Evolutionary conservation across 768 basidiomycete species (phyloP).

Genomic region (Mycena filopes): DNA sequence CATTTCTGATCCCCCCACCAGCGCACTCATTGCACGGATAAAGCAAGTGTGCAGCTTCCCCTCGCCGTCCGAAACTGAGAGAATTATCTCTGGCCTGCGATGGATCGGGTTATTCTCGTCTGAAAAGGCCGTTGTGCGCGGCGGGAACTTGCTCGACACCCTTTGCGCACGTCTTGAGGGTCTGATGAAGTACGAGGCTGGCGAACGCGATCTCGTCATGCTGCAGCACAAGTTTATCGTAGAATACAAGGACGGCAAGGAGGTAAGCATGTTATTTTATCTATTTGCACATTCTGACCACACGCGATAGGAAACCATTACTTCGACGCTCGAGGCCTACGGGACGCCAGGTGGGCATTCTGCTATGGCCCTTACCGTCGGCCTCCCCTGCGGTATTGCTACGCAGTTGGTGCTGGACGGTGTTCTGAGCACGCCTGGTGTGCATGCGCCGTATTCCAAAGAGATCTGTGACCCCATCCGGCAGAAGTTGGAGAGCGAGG

Average conservation of each 20-base stretch:
- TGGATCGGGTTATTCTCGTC: slow-evolving; percentile 94
- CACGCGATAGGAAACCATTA: slow-evolving; percentile 74
- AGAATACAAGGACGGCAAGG: slow-evolving; percentile 84
- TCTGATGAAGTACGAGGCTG: slow-evolving; percentile 90
- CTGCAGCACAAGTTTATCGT: slow-evolving; percentile 98
- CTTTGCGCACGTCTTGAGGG: slow-evolving; percentile 91
- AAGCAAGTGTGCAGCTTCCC: slow-evolving; percentile 81
- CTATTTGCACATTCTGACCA: background rate
- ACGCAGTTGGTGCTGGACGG: slow-evolving; percentile 93
- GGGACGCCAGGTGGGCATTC: slow-evolving; percentile 83
- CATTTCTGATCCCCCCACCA: slow-evolving; percentile 42
- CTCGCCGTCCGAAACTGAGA: slow-evolving; percentile 69
- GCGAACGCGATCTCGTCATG: slow-evolving; percentile 96
- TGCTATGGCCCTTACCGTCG: slow-evolving; percentile 93
- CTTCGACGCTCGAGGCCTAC: slow-evolving; percentile 91
- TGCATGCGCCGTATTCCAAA: slow-evolving; percentile 88
- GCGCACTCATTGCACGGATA: slow-evolving; percentile 79
- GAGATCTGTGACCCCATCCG: slow-evolving; percentile 84
- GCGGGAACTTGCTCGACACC: slow-evolving; percentile 88
- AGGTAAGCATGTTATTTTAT: slow-evolving; percentile 59
- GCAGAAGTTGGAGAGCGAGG: slow-evolving; percentile 74
- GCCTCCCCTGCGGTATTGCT: slow-evolving; percentile 94
- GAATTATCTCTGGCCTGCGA: slow-evolving; percentile 89
- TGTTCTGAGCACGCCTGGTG: slow-evolving; percentile 77
- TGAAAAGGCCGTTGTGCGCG: slow-evolving; percentile 69